phyloP scores from a whole-genome alignment of 2,329 filamentous ascomycete genomes.

The Verticillium tricorpus region DNA sequence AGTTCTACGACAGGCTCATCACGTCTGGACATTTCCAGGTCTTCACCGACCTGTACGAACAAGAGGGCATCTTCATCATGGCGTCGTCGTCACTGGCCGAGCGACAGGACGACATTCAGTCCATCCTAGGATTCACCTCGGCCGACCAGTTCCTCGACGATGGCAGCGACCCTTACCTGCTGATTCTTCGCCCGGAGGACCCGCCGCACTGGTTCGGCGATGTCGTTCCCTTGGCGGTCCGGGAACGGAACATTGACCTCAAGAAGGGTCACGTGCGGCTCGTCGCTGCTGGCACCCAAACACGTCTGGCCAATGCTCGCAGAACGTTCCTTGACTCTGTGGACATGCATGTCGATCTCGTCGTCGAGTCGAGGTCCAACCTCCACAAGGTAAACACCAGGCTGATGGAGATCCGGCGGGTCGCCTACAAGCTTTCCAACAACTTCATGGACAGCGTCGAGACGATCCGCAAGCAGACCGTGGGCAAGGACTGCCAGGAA shows the following conservation, averaged over 20 bases:
- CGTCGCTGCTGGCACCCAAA: slow-evolving; percentile 81
- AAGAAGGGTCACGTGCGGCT: slow-evolving; percentile 82
- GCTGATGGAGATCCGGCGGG: slow-evolving; percentile 90
- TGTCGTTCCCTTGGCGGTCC: slow-evolving; percentile 64
- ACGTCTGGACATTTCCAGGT: slow-evolving; percentile 85
- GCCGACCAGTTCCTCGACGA: slow-evolving; percentile 61
- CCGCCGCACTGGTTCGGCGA: slow-evolving; percentile 77
- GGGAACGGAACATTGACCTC: slow-evolving; percentile 77
- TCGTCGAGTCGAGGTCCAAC: slow-evolving; percentile 90
- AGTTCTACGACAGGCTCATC: slow-evolving; percentile 76
- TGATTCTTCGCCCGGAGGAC: slow-evolving; percentile 80
- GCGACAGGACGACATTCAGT: slow-evolving; percentile 76
- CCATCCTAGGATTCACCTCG: slow-evolving; percentile 69
- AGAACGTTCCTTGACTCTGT: slow-evolving; percentile 72
- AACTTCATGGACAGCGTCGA: slow-evolving; percentile 99
- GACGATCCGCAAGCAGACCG: slow-evolving; percentile 81
- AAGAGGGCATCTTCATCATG: slow-evolving; percentile 76
- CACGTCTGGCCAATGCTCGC: slow-evolving; percentile 73
- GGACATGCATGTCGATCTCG: slow-evolving; percentile 78
- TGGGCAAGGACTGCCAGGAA: slow-evolving; percentile 83
- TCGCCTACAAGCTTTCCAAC: slow-evolving; percentile 93
- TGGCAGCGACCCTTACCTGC: slow-evolving; percentile 72
- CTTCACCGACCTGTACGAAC: slow-evolving; percentile 63
- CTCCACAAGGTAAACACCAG: slow-evolving; percentile 87
- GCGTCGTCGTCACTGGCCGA: slow-evolving; percentile 76